Conservation (phyloP, 805 yeast genomes). For the Yamadazyma takamatsuzukensis region DNA sequence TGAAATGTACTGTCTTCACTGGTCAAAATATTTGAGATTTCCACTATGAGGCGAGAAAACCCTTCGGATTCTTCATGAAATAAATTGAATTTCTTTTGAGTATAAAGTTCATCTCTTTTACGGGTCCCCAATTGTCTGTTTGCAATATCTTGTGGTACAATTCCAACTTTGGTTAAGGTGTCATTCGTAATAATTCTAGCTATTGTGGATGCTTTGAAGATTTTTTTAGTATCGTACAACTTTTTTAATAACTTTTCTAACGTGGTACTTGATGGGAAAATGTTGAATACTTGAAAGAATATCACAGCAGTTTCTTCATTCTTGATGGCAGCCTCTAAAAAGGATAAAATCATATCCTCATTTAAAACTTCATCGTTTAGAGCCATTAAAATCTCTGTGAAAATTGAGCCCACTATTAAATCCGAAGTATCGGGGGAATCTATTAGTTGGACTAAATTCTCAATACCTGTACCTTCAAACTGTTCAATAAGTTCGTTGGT, state of each 20-base stretch:
- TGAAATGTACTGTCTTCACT: conserved; percentile 36
- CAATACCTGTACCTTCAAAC: conserved; percentile 29
- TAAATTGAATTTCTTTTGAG: conserved; percentile 60
- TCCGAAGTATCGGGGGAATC: conserved; percentile 22
- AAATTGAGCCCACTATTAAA: conserved; percentile 5
- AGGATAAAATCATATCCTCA: conserved; percentile 2
- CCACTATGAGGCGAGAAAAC: conserved; percentile 57
- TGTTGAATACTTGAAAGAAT: conserved; percentile 37
- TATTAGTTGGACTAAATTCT: conserved; percentile 26
- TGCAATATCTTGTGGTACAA: conserved; percentile 31
- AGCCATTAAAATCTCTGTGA: conserved; percentile 12
- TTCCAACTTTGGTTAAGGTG: conserved; percentile 20
- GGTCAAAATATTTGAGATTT: conserved; percentile 40
- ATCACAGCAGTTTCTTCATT: conserved; percentile 28
- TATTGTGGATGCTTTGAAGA: conserved; percentile 29
- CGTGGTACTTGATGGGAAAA: conserved; percentile 27
- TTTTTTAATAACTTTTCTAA: conserved; percentile 19
- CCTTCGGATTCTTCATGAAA: conserved; percentile 78
- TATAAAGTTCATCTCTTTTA: conserved; percentile 40
- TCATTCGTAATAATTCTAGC: conserved; percentile 28
- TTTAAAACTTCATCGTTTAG: conserved; percentile 5
- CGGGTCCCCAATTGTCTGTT: conserved; percentile 34
- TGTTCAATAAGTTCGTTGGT: conserved; percentile 29
- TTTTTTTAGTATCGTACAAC: conserved; percentile 19
- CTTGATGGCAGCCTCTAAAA: conserved; percentile 24